A percentile compares a stretch with the other conserved stretches of the same genome.
Conservation (phyloP, 2,329 filamentous ascomycete species). For the Claviceps digitariae region DNA sequence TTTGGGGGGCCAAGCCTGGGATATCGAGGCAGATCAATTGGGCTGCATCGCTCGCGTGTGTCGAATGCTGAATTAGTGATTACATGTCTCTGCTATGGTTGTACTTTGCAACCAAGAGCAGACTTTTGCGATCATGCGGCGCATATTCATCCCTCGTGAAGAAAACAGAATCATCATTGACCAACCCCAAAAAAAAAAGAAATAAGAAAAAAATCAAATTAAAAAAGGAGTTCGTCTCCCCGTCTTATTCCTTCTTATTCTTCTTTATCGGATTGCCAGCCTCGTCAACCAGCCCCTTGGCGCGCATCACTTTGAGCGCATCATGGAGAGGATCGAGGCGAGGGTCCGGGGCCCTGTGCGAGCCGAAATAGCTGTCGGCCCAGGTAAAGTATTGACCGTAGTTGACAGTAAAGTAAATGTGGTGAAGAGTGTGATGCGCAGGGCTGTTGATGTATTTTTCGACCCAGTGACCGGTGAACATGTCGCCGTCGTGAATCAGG, state of each 20-base stretch:
- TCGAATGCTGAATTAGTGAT: too few relatives aligned
- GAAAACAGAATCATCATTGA: too few relatives aligned
- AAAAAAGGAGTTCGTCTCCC: not conserved
- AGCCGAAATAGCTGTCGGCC: slow-evolving; percentile 9
- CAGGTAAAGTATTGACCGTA: slow-evolving; percentile 68
- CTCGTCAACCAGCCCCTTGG: slow-evolving; percentile 30
- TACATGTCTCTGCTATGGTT: too few relatives aligned
- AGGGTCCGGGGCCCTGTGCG: slow-evolving; percentile 28
- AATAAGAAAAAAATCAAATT: not conserved
- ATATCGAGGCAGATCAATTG: too few relatives aligned
- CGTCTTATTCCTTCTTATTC: slow-evolving; percentile 15
- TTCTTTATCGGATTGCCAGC: slow-evolving; percentile 25
- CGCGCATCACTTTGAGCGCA: slow-evolving; percentile 28
- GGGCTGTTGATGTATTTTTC: slow-evolving; percentile 60
- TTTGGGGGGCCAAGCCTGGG: too few relatives aligned
- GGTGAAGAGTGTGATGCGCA: slow-evolving; percentile 73
- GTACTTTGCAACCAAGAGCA: too few relatives aligned
- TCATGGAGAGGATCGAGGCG: slow-evolving; percentile 31
- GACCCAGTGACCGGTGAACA: slow-evolving; percentile 76
- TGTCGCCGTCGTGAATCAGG: slow-evolving; percentile 92
- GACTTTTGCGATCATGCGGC: too few relatives aligned
- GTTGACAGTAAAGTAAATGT: slow-evolving; percentile 48
- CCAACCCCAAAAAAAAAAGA: not conserved
- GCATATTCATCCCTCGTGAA: too few relatives aligned
- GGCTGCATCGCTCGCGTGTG: too few relatives aligned